A percentile compares a stretch with the other conserved stretches of the same genome.
Evolutionary conservation across 1,284 basidiomycete genomes (phyloP).

Genomic region (Coniferiporia sulphurascens): DNA sequence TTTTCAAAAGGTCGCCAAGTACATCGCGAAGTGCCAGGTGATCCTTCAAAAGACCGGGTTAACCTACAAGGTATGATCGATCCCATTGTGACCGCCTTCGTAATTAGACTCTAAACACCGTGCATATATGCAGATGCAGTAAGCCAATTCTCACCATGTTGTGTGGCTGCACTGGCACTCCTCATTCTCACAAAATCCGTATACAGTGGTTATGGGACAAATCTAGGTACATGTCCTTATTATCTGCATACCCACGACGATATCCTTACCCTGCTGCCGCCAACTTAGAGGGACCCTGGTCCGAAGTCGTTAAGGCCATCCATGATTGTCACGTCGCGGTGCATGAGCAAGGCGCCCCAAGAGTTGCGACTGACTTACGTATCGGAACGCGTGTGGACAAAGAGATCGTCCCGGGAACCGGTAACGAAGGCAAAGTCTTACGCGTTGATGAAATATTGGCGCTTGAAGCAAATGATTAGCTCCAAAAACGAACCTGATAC

Average conservation of each 20-base stretch:
- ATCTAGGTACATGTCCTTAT: constrained; percentile 53
- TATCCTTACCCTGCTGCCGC: background rate
- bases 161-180: background rate
- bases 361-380: constrained; percentile 84
- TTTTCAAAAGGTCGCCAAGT: constrained; percentile 52
- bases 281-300: constrained; percentile 76
- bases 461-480: constrained; percentile 32
- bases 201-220: constrained; percentile 83
- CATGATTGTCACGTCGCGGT: constrained; percentile 87
- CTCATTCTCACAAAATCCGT: background rate
- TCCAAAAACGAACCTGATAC: no score
- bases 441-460: constrained; percentile 70
- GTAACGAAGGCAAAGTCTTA: constrained; percentile 72
- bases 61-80: constrained; percentile 61
- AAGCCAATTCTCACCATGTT: constrained; percentile 29
- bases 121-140: constrained; percentile 59
- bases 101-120: constrained; percentile 11
- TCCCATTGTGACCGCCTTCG: background rate
- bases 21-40: constrained; percentile 74
- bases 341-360: constrained; percentile 68
- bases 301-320: constrained; percentile 71
- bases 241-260: background rate
- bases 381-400: constrained; percentile 86
- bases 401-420: constrained; percentile 56
- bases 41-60: constrained; percentile 80